These are phyloP conservation scores for Parietaria judaica DNA, from an alignment of 306 rosid genomes.

Conservation along the genomic window DNA sequence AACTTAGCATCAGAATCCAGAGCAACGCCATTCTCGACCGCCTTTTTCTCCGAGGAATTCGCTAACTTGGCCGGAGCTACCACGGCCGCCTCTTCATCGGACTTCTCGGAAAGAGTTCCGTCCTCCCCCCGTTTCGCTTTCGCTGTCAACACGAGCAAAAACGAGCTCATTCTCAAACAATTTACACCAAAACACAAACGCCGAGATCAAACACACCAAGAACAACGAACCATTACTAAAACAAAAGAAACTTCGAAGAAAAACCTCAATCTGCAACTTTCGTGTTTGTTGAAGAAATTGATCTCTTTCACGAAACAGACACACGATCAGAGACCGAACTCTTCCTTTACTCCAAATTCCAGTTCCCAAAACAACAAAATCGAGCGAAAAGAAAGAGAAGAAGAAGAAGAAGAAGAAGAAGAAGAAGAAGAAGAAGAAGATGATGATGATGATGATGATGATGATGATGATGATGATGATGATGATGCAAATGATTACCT, in stretches of 20 bases:
- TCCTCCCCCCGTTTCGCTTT: conserved; percentile 48
- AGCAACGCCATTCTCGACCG: conserved; percentile 35
- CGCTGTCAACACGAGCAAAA: conserved; percentile 40
- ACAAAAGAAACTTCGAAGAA: too few relatives aligned
- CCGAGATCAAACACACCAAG: too few relatives aligned
- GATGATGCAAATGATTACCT: conserved; percentile 37
- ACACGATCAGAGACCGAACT: background rate
- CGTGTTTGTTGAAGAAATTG: background rate
- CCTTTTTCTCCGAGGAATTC: conserved; percentile 40
- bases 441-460: background rate
- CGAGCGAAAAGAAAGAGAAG: background rate
- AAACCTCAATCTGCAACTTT: background rate
- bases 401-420: background rate
- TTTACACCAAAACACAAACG: background rate
- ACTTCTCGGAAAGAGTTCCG: conserved; percentile 45
- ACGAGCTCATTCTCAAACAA: conserved; percentile 10
- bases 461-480: too few relatives aligned
- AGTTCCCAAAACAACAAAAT: background rate
- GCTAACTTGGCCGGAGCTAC: conserved; percentile 38
- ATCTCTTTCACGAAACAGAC: too few relatives aligned
- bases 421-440: background rate
- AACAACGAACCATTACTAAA: too few relatives aligned
- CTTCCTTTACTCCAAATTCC: too few relatives aligned
- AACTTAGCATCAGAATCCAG: conserved; percentile 50
- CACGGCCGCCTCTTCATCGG: conserved; percentile 52